Base-by-base conservation (phyloP, 306 rosid species). In the Lupinus albus region DNA sequence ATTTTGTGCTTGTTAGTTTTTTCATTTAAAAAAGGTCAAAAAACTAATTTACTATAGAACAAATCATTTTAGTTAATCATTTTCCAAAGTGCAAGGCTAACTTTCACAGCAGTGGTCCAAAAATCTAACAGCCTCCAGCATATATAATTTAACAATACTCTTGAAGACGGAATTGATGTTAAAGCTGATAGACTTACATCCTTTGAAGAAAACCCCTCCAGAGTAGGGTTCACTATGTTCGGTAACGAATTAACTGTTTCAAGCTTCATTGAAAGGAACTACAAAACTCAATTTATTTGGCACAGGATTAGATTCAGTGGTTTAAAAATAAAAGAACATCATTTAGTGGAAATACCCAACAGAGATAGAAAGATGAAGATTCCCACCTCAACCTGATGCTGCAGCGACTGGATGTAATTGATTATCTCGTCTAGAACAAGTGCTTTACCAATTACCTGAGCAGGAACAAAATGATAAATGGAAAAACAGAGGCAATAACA, bases 211-310 rank as follows among this genome's bases (percentile, higher is more conserved):
- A 83, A 83, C 46, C 79, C 84, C 38, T 91, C 96, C 7, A 67
- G 74, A 36, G 66, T 4, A 8, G 85, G 87, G 77, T 35, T 81
- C 55, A 80, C 42, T 54, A 80, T 47, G 58, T 74, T 80, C 78
- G 80, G 64, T 78, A 89, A 83, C 36, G 97, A 76, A 82, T 84
- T 91, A 56, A 91, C 88, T 44, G 89, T 72, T 75, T 91, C 97
- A 48, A 91, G 93, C 85, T 91, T 91, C 93, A 91, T 83, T 1
- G 97, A 91, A 18, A 91, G 88, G 78, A 91, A 91, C 97, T 91
- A 65, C 68, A 70, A 62, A 72, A 73, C 64, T 5, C 70, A 52
- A 62, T 15, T 67, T 12, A 49, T 13, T 59, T 21, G 2, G 35
- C n/a, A 65, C 36, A 81, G 55, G 21, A 56, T 80, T 65, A 63